These are phyloP conservation scores for Podaxis carcinomalis DNA, from an alignment of 768 basidiomycete species.

Conservation along the genomic window DNA sequence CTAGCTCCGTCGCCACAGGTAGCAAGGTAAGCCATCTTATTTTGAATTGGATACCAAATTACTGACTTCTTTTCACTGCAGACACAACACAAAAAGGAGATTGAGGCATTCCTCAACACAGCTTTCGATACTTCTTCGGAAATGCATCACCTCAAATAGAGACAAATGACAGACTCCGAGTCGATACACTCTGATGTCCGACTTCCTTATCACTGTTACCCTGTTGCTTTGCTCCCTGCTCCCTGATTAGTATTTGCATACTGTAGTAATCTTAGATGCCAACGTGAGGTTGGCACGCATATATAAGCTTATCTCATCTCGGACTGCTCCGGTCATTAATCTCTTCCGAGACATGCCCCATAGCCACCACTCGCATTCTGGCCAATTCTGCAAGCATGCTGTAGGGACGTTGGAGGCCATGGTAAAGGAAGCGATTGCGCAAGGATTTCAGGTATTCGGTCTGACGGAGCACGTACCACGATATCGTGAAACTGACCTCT, in stretches of 20 bases:
- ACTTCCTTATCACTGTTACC: background rate
- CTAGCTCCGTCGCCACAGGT: slow-evolving; percentile 88
- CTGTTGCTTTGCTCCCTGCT: background rate
- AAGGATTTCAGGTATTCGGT: slow-evolving; percentile 80
- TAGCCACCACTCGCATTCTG: slow-evolving; percentile 90
- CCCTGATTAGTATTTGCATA: slow-evolving; percentile 6
- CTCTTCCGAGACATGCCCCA: slow-evolving; percentile 36
- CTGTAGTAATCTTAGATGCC: slow-evolving; percentile 1
- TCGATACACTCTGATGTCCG: background rate
- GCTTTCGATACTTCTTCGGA: slow-evolving; percentile 40
- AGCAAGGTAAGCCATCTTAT: slow-evolving; percentile 59
- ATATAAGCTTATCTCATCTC: background rate
- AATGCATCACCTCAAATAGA: slow-evolving; percentile 11
- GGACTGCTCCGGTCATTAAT: background rate
- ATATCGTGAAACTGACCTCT: slow-evolving; percentile 76
- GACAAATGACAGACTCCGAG: background rate
- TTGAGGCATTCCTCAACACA: slow-evolving; percentile 63
- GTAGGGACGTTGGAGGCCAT: slow-evolving; percentile 76
- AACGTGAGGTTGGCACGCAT: background rate
- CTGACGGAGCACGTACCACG: slow-evolving; percentile 93
- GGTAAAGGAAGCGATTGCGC: slow-evolving; percentile 71
- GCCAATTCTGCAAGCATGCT: slow-evolving; percentile 92
- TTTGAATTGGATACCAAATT: background rate
- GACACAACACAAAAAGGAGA: slow-evolving; percentile 88
- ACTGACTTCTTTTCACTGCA: slow-evolving; percentile 23